Evolutionary conservation across 768 basidiomycete species (phyloP), one percentile per base, ranked within the genome.

Genomic region (Boletus coccyginus): DNA sequence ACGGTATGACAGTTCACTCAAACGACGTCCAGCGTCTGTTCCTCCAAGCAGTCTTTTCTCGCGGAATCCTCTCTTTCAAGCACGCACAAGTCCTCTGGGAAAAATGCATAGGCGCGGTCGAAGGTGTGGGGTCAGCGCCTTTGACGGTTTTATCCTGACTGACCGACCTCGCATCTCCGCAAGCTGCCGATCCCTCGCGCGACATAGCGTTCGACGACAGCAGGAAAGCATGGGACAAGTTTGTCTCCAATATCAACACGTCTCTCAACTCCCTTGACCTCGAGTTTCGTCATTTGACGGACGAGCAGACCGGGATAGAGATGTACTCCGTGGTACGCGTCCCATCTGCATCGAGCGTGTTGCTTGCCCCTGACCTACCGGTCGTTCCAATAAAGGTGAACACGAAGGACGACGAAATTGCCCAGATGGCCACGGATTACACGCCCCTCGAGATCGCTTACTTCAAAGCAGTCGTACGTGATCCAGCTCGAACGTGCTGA

Each of bases 381-480:
- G 46, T 13, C 46, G 5, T 40, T 45, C 5, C 36, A 10, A 38
- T 4, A 52, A 27, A 94, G 92, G 85, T 92, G 44, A 96, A 95
- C 66, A 75, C 80, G 10, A 90, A 85, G 58, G 86, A 84, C 17
- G 93, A 95, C 63, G 86, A 86, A 51, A 78, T 94, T 35, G 88
- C 93, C 0, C 92, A 92, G 66, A 72, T 90, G 67, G 93, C 92
- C 4, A 92, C 91, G 0, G 89, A 91, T 40, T 96, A 94, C 65
- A 81, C 80, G 2, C 76, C 90, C 0, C 73, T 76, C 33, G 93
- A 96, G 70, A 93, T 94, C 50, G 77, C 84, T 0, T 94, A 84
- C 73, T 94, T 94, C 78, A 92, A 87, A 73, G 84, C 84, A 5
- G 76, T 94, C 56, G 93, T 92, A 66, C 56, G 87, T 73, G 14